A percentile compares a stretch with the other conserved stretches of the same genome.
Conservation (phyloP, 2,329 filamentous ascomycete species). For the Neurospora crassa region DNA sequence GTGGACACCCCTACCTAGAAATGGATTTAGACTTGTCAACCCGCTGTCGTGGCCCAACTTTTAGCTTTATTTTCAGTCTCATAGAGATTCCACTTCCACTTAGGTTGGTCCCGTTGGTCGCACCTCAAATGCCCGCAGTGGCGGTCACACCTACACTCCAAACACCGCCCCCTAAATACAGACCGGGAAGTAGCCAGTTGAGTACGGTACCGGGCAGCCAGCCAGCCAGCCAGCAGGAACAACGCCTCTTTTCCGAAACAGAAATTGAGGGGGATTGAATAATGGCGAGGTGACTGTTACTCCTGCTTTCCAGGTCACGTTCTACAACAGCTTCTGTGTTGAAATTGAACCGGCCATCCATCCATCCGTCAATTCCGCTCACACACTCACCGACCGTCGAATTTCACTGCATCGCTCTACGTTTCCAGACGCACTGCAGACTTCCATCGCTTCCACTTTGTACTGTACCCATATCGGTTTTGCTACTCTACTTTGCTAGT, state of each 20-base stretch:
- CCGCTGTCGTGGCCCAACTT: not conserved
- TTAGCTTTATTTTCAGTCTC: not conserved
- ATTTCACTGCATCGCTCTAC: not conserved
- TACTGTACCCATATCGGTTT: not conserved
- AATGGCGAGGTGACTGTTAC: not conserved
- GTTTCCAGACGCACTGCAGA: not conserved
- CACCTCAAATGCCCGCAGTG: not conserved
- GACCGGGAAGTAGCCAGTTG: not conserved
- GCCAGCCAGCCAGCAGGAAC: not conserved
- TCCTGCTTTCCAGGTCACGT: not conserved
- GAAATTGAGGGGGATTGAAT: not conserved
- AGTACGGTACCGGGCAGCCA: not conserved
- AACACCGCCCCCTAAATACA: not conserved
- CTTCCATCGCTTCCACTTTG: not conserved
- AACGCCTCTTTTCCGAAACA: not conserved
- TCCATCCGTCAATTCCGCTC: not conserved
- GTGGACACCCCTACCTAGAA: not conserved
- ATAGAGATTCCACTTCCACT: not conserved
- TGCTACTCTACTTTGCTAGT: not conserved
- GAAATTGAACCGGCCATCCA: not conserved
- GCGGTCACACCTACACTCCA: not conserved
- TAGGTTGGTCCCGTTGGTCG: not conserved
- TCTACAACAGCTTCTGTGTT: not conserved
- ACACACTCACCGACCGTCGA: not conserved
- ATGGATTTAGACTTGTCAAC: not conserved